Evolutionary conservation across 306 rosid genomes (phyloP).

Genomic region (Pyrus bretschneideri): DNA sequence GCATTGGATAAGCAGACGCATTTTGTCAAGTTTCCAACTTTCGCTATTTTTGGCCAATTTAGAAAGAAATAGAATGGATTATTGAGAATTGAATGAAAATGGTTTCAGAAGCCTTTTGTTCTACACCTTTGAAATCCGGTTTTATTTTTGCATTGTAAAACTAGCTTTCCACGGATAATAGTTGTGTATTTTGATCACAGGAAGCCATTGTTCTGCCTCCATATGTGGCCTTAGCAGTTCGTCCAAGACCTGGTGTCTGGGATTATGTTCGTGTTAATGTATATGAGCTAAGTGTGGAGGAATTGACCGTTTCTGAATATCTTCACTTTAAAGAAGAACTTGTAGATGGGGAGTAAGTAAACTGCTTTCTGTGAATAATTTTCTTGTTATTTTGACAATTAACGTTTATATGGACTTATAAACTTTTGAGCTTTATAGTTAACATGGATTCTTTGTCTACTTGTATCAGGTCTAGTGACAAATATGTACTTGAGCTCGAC

Average conservation of each 20-base stretch:
- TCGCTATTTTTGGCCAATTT: not conserved
- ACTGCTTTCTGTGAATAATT: not conserved
- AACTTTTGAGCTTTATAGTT: not conserved
- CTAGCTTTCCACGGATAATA: not conserved
- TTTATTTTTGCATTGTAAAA: not conserved
- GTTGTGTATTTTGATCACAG: slow-evolving; percentile 24
- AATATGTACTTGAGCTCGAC: slow-evolving; percentile 65
- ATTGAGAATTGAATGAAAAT: not conserved
- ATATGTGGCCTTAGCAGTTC: slow-evolving; percentile 83
- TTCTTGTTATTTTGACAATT: not conserved
- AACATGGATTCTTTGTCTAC: not conserved
- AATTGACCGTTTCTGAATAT: slow-evolving; percentile 75
- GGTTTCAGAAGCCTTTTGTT: not conserved
- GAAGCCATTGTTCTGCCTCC: slow-evolving; percentile 88
- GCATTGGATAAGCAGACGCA: not conserved
- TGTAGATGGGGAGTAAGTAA: slow-evolving; percentile 54
- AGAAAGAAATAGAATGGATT: not conserved
- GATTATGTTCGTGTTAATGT: slow-evolving; percentile 83
- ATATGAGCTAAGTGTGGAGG: slow-evolving; percentile 76
- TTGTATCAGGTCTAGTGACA: slow-evolving; percentile 31
- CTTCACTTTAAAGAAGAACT: slow-evolving; percentile 84
- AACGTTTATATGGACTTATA: not conserved
- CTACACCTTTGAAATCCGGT: not conserved
- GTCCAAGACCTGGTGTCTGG: slow-evolving; percentile 92
- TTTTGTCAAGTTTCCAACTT: not conserved